Evolutionary conservation across 441 rosid genomes (phyloP).

Genomic region (Viola pubescens): DNA sequence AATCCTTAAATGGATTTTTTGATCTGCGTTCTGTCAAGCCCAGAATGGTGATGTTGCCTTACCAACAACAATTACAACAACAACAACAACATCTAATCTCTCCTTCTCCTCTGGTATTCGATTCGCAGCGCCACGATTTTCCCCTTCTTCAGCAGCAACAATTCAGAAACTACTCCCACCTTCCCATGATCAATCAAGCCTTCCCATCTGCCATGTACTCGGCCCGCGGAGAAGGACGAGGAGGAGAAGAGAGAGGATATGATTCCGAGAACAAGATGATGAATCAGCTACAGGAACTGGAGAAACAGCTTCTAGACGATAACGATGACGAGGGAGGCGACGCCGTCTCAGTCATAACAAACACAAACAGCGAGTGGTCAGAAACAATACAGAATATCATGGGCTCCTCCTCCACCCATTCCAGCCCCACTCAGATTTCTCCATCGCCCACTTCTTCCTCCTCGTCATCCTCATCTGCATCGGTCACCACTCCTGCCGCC

Average conservation of each 20-base stretch:
- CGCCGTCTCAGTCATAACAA: conserved; percentile 61
- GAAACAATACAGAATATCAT: conserved; percentile 61
- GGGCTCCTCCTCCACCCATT: conserved; percentile 11
- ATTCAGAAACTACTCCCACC: conserved; percentile 24
- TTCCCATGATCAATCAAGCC: too few species aligned
- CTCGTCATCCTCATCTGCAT: conserved; percentile 52
- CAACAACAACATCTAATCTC: conserved; percentile 25
- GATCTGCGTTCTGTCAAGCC: conserved; percentile 65
- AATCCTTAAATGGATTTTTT: conserved; percentile 33
- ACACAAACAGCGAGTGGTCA: conserved; percentile 72
- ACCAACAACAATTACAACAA: conserved; percentile 3
- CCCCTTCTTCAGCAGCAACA: conserved; percentile 58
- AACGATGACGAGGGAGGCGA: conserved; percentile 55
- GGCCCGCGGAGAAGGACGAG: conserved; percentile 7
- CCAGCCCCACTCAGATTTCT: conserved; percentile 36
- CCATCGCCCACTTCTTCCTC: conserved; percentile 63
- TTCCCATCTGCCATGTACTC: neutral
- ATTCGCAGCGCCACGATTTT: conserved; percentile 35
- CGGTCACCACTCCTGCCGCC: conserved; percentile 44
- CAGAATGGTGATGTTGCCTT: conserved; percentile 17
- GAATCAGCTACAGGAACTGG: conserved; percentile 73
- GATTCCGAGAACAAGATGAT: conserved; percentile 65
- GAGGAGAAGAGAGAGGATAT: conserved; percentile 13
- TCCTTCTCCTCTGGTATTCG: conserved; percentile 13
- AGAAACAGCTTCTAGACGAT: conserved; percentile 66